phyloP scores from a whole-genome alignment of 2,329 filamentous ascomycete genomes.

The Madurella fahalii region DNA sequence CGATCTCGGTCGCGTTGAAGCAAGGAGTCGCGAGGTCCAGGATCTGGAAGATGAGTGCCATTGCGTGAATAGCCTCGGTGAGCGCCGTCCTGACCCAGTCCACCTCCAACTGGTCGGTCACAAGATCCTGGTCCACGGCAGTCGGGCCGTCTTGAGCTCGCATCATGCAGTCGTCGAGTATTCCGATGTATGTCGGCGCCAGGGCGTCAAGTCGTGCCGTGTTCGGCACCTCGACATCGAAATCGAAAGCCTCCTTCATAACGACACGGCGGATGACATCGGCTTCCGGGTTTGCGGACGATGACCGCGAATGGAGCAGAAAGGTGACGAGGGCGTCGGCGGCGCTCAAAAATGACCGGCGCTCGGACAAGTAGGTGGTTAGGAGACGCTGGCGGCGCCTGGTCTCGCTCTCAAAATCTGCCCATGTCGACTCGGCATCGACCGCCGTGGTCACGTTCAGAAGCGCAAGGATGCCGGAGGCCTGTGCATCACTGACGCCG shows the following conservation, averaged over 20 bases:
- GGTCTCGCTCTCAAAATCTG: slow-evolving; percentile 59
- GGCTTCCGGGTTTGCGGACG: slow-evolving; percentile 18
- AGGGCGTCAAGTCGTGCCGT: slow-evolving; percentile 38
- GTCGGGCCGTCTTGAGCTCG: slow-evolving; percentile 46
- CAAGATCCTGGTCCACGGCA: slow-evolving; percentile 32
- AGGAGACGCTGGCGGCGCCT: slow-evolving; percentile 65
- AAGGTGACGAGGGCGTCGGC: slow-evolving; percentile 53
- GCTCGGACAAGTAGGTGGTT: slow-evolving; percentile 66
- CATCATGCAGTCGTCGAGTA: slow-evolving; percentile 46
- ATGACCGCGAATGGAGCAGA: slow-evolving; percentile 38
- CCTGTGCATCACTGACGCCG: slow-evolving; percentile 57
- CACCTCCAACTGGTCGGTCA: slow-evolving; percentile 50
- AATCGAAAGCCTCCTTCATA: slow-evolving; percentile 23
- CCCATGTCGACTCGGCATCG: slow-evolving; percentile 53
- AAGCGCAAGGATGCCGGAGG: slow-evolving; percentile 53
- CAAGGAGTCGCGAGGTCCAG: slow-evolving; percentile 54
- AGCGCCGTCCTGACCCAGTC: slow-evolving; percentile 61
- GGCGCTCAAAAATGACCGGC: slow-evolving; percentile 62
- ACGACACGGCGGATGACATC: slow-evolving; percentile 22
- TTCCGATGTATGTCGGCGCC: slow-evolving; percentile 45
- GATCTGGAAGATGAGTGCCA: slow-evolving; percentile 70
- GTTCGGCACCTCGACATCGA: slow-evolving; percentile 16
- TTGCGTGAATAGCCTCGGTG: slow-evolving; percentile 67
- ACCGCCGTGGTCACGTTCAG: slow-evolving; percentile 43
- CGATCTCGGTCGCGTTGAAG: slow-evolving; percentile 54